Conservation (phyloP, 2,329 filamentous ascomycete species). For the Botryosphaeria agaves region DNA sequence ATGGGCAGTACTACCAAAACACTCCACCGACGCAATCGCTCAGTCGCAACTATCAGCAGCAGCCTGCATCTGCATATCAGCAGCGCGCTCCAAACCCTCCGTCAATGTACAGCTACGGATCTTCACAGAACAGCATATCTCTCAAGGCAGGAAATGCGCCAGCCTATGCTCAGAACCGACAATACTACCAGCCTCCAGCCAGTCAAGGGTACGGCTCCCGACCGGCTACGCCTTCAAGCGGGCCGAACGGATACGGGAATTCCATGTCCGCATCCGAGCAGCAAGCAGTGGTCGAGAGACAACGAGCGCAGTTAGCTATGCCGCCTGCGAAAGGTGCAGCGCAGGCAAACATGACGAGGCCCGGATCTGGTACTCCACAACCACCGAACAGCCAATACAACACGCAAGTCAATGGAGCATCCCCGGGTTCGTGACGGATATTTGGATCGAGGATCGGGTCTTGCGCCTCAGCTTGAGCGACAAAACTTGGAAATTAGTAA, state of each 20-base stretch:
- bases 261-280: conserved; percentile 17
- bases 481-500: too few species aligned
- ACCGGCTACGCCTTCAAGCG: conserved; percentile 9
- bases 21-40: conserved; percentile 3
- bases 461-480: too few species aligned
- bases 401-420: too few species aligned
- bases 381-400: too few species aligned
- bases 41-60: neutral
- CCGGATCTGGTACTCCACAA: neutral
- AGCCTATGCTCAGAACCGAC: neutral
- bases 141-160: too few species aligned
- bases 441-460: too few species aligned
- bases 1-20: conserved; percentile 7
- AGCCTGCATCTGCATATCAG: neutral
- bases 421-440: too few species aligned
- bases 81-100: neutral
- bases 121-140: too few species aligned
- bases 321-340: conserved; percentile 10
- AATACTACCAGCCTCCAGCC: conserved; percentile 1
- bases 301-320: conserved; percentile 16
- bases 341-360: conserved; percentile 5
- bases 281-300: conserved; percentile 17
- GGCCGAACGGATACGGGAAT: conserved; percentile 11
- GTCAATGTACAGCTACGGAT: neutral
- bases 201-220: neutral